Conservation (phyloP, 163 green algal genomes). For the Scenedesmus sp. region DNA sequence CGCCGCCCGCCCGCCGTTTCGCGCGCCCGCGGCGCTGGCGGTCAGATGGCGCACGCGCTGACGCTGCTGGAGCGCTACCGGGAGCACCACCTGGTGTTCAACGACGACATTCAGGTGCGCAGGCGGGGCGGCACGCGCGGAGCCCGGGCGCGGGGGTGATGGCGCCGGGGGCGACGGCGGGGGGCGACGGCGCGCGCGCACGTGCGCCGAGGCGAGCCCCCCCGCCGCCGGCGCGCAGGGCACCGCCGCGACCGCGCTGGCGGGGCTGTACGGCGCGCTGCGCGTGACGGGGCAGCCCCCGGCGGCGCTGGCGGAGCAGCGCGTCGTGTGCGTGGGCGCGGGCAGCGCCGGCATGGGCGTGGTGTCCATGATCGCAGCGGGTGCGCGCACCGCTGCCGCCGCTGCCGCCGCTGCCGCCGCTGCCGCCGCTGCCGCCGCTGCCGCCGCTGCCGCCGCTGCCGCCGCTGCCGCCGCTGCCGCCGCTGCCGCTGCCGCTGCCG, state of each 20-base stretch:
- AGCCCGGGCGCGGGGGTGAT: conserved; percentile 40
- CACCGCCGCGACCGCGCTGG: conserved; percentile 74
- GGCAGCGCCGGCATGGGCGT: conserved; percentile 91
- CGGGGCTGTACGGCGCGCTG: conserved; percentile 86
- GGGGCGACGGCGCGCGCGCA: too few relatives aligned
- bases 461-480: not conserved
- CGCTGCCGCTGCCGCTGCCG: not conserved
- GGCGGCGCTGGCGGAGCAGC: conserved; percentile 69
- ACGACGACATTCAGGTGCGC: conserved; percentile 94
- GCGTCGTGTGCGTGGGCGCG: conserved; percentile 84
- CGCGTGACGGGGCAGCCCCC: conserved; percentile 58
- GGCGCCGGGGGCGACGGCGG: too few relatives aligned
- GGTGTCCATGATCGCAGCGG: conserved; percentile 74
- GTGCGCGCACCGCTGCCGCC: conserved; percentile 16
- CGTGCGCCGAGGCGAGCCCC: too few relatives aligned
- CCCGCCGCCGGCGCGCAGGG: conserved; percentile 53
- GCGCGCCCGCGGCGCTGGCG: too few relatives aligned
- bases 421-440: not conserved
- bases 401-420: not conserved
- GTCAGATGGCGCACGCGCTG: conserved; percentile 70
- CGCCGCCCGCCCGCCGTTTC: too few relatives aligned
- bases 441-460: too few relatives aligned
- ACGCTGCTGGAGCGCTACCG: conserved; percentile 84
- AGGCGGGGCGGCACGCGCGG: not conserved
- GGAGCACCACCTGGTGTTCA: conserved; percentile 92